These are phyloP conservation scores for Cupressus sempervirens DNA, from an alignment of 75 land plant species.

Conservation along the genomic window DNA sequence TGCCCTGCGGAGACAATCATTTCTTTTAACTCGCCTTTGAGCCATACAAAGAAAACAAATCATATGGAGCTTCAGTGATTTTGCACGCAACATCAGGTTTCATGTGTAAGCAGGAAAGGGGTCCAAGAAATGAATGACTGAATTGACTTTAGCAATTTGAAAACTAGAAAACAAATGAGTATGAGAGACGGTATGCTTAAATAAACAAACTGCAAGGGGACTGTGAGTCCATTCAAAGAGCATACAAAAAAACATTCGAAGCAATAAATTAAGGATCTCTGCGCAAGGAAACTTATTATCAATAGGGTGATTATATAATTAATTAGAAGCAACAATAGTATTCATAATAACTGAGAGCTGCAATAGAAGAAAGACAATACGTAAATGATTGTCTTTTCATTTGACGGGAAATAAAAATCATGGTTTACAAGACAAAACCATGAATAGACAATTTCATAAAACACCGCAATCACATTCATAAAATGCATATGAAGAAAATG, in stretches of 20 bases:
- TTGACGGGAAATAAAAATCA: too few species aligned
- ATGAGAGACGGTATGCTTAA: background rate
- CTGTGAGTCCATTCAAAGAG: background rate
- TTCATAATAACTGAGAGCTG: background rate
- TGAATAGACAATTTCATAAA: background rate
- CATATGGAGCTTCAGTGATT: background rate
- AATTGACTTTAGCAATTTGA: background rate
- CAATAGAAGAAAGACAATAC: background rate
- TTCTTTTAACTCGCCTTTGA: background rate
- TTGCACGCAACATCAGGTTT: background rate
- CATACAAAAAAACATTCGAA: background rate
- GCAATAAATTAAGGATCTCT: background rate
- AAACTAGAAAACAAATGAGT: background rate
- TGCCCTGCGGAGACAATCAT: slow-evolving; percentile 43
- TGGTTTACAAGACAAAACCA: background rate
- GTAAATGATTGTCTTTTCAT: background rate
- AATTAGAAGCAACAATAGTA: background rate
- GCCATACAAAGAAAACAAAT: background rate
- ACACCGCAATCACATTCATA: background rate
- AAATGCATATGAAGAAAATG: too few species aligned
- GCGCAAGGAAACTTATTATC: background rate
- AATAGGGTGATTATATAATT: background rate
- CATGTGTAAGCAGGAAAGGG: background rate
- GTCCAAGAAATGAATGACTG: background rate
- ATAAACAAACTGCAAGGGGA: background rate